These are phyloP conservation scores for Fusarium bulbicola DNA, from an alignment of 2,329 filamentous ascomycete species.

Conservation along the genomic window DNA sequence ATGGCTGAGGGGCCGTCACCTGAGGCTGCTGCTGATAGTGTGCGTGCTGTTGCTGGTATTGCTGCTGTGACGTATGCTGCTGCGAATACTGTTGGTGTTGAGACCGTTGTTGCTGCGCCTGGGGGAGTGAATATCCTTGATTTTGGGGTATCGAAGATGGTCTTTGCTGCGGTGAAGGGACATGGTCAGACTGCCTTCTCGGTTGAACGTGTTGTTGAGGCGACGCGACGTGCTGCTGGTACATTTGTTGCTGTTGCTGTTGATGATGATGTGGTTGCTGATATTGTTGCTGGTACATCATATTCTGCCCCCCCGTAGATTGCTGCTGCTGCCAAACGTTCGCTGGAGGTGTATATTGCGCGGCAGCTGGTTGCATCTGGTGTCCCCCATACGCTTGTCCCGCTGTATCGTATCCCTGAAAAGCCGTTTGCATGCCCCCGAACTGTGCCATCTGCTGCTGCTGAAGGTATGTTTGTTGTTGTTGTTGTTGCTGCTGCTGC, in stretches of 20 bases:
- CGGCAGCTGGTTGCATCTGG: slow-evolving; percentile 37
- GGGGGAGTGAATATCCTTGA: slow-evolving; percentile 35
- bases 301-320: slow-evolving; percentile 35
- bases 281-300: slow-evolving; percentile 45
- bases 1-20: background rate
- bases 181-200: slow-evolving; percentile 23
- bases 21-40: slow-evolving; percentile 28
- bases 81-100: slow-evolving; percentile 31
- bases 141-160: slow-evolving; percentile 34
- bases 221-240: slow-evolving; percentile 42
- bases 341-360: slow-evolving; percentile 39
- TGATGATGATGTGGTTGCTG: slow-evolving; percentile 46
- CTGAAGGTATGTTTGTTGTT: slow-evolving; percentile 39
- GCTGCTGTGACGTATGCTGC: slow-evolving; percentile 27
- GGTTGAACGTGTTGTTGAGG: slow-evolving; percentile 35
- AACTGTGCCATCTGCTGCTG: slow-evolving; percentile 41
- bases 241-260: slow-evolving; percentile 36
- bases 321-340: slow-evolving; percentile 50
- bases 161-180: slow-evolving; percentile 36
- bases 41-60: slow-evolving; percentile 20
- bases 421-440: slow-evolving; percentile 34
- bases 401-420: slow-evolving; percentile 37
- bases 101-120: slow-evolving; percentile 25
- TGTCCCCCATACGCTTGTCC: slow-evolving; percentile 31
- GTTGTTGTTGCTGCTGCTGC: slow-evolving; percentile 34